A percentile compares a stretch with the other conserved stretches of the same genome.
These are phyloP conservation scores for Filobasidium wieringae DNA, from an alignment of 768 basidiomycete species.

Conservation along the genomic window DNA sequence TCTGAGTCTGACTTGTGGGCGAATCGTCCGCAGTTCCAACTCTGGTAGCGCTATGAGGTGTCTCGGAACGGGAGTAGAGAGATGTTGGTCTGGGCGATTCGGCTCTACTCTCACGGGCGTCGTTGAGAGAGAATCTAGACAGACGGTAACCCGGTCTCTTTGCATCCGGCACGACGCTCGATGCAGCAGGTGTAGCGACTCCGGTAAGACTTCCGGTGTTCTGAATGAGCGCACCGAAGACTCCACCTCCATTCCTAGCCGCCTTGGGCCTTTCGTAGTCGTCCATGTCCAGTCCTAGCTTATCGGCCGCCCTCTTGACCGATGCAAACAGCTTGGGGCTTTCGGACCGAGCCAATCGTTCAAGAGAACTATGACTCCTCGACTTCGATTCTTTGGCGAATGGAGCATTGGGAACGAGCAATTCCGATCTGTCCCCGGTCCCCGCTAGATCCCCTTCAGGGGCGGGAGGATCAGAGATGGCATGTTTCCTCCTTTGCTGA, in stretches of 20 bases:
- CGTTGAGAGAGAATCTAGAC: conserved; percentile 44
- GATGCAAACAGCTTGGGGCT: conserved; percentile 8
- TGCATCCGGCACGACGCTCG: conserved; percentile 50
- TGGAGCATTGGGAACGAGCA: conserved; percentile 1
- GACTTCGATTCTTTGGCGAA: neutral
- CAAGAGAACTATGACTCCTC: neutral
- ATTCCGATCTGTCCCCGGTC: conserved; percentile 1
- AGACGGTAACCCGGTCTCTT: conserved; percentile 56
- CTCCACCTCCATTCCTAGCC: conserved; percentile 50
- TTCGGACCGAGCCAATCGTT: neutral
- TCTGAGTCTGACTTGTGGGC: neutral
- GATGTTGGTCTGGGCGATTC: conserved; percentile 2
- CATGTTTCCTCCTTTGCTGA: neutral
- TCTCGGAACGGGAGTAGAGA: conserved; percentile 5
- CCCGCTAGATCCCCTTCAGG: neutral
- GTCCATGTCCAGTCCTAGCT: conserved; percentile 18
- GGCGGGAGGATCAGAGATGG: neutral
- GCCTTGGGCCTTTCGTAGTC: conserved; percentile 37
- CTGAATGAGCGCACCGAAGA: conserved; percentile 60
- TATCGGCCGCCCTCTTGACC: conserved; percentile 14
- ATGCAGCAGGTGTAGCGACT: conserved; percentile 29
- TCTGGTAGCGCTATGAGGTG: neutral
- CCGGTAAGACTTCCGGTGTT: conserved; percentile 57
- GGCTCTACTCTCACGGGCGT: conserved; percentile 6
- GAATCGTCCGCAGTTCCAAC: conserved; percentile 1